phyloP scores from a whole-genome alignment of 345 rosid species.

The Populus pruinosa region DNA sequence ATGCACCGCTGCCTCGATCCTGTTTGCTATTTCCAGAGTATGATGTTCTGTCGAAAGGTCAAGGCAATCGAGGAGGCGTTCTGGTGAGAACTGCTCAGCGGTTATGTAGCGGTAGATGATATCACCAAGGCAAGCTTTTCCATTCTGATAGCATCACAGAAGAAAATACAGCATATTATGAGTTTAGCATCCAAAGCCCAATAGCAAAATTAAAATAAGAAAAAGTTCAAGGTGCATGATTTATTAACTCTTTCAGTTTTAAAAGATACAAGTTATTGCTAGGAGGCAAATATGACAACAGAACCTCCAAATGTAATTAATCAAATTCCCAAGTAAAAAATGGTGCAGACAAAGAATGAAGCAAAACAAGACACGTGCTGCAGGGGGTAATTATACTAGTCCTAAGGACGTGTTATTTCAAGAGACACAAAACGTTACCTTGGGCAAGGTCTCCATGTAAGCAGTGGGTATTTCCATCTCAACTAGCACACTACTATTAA shows the following conservation, averaged over 20 bases:
- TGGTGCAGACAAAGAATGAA: background rate
- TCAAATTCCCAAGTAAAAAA: background rate
- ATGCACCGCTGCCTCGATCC: conserved; percentile 80
- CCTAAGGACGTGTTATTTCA: background rate
- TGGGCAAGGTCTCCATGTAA: conserved; percentile 83
- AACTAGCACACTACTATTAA: conserved; percentile 78
- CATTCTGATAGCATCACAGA: conserved; percentile 41
- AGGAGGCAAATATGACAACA: background rate
- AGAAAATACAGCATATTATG: background rate
- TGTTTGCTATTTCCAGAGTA: conserved; percentile 73
- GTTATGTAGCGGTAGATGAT: conserved; percentile 71
- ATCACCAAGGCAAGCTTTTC: conserved; percentile 81
- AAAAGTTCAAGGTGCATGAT: background rate
- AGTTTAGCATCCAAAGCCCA: background rate
- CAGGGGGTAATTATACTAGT: background rate
- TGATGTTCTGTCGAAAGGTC: conserved; percentile 87
- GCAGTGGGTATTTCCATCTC: conserved; percentile 93
- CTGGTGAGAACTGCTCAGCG: conserved; percentile 77
- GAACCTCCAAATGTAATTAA: background rate
- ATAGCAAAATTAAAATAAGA: background rate
- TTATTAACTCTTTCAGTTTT: background rate
- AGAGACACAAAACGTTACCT: conserved; percentile 40
- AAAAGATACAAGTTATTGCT: too few species aligned
- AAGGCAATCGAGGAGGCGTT: conserved; percentile 79
- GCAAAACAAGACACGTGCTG: background rate